Evolutionary conservation across 192 early-diverging fungal species (phyloP).

Genomic region (Thoreauomyces humboldtii): DNA sequence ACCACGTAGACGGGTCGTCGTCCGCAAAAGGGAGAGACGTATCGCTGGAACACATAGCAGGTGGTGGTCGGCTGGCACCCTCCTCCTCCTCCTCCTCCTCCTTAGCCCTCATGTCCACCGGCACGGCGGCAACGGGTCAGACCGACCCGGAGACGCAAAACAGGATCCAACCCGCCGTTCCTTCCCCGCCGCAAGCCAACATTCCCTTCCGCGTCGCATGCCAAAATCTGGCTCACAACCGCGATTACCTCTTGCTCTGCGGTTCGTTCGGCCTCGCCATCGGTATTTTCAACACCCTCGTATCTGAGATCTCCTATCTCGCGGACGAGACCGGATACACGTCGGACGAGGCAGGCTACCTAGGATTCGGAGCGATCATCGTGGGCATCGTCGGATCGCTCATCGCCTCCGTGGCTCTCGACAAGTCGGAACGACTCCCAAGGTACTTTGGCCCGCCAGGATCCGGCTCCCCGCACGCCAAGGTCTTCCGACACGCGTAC

Average conservation of each 20-base stretch:
- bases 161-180: too few species aligned
- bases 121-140: too few species aligned
- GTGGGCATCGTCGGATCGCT: conserved; percentile 19
- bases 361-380: conserved; percentile 14
- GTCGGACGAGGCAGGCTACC: conserved; percentile 15
- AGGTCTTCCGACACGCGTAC: background rate
- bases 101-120: too few species aligned
- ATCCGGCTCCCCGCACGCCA: background rate
- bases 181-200: too few species aligned
- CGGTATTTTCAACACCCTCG: conserved; percentile 14
- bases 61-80: too few species aligned
- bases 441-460: background rate
- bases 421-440: background rate
- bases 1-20: background rate
- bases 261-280: conserved; percentile 12
- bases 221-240: conserved; percentile 4
- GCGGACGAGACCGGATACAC: conserved; percentile 1
- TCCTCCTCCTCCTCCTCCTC: too few species aligned
- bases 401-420: background rate
- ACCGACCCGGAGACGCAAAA: too few species aligned
- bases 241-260: background rate
- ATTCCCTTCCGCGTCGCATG: background rate
- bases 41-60: too few species aligned
- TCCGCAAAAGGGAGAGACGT: background rate
- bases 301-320: conserved; percentile 4